phyloP scores from a whole-genome alignment of 768 basidiomycete genomes.

The Sarcodon sp. region DNA sequence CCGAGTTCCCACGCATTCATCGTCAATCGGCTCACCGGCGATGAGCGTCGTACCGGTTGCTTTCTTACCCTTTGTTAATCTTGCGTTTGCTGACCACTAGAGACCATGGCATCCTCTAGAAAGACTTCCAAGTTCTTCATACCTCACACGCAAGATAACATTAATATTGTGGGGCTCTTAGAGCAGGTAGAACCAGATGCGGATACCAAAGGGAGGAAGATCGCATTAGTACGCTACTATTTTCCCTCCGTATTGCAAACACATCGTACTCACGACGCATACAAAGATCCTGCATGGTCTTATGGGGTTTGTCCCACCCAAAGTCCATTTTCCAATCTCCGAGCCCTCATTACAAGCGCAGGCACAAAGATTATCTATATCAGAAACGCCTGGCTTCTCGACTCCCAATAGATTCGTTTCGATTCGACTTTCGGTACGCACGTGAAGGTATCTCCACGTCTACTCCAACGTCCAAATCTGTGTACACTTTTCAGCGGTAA shows the following conservation, averaged over 20 bases:
- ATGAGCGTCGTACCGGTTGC: too few species aligned
- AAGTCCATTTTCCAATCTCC: background rate
- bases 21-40: too few species aligned
- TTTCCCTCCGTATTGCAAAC: slow-evolving; percentile 7
- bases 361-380: slow-evolving; percentile 81
- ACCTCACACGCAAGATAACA: slow-evolving; percentile 32
- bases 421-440: slow-evolving; percentile 75
- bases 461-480: slow-evolving; percentile 2
- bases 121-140: slow-evolving; percentile 38
- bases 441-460: background rate
- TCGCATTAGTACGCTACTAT: slow-evolving; percentile 44
- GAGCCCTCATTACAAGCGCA: slow-evolving; percentile 14
- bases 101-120: slow-evolving; percentile 7
- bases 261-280: background rate
- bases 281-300: slow-evolving; percentile 66
- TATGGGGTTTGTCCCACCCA: slow-evolving; percentile 44
- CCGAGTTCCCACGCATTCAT: too few species aligned
- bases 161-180: slow-evolving; percentile 42
- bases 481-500: slow-evolving; percentile 41
- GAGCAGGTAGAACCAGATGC: slow-evolving; percentile 42
- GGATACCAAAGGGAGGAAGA: slow-evolving; percentile 42
- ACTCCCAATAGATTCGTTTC: slow-evolving; percentile 68
- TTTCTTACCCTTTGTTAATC: too few species aligned
- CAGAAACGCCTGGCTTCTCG: slow-evolving; percentile 55
- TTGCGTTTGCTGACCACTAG: too few species aligned